Evolutionary conservation across 305 asterid species (phyloP).

Genomic region (Ilex paraguariensis): DNA sequence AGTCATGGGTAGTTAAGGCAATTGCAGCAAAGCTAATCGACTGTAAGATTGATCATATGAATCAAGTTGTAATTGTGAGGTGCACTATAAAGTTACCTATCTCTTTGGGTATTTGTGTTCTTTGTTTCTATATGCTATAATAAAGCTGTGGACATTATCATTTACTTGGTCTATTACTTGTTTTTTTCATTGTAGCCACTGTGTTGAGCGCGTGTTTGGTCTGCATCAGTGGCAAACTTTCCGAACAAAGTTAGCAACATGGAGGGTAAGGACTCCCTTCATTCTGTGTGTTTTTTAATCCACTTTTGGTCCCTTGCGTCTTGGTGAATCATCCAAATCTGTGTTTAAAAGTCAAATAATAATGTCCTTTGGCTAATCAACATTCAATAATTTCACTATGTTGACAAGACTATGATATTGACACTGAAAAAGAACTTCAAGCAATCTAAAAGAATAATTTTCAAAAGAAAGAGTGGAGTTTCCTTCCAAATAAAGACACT

Average conservation of each 20-base stretch:
- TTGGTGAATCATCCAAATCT: too few relatives aligned
- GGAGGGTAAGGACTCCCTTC: conserved; percentile 54
- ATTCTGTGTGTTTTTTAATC: neutral
- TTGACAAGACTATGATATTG: too few relatives aligned
- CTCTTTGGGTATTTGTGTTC: too few relatives aligned
- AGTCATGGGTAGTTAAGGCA: conserved; percentile 88
- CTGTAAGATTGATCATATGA: conserved; percentile 93
- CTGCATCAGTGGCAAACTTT: conserved; percentile 58
- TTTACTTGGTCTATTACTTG: neutral
- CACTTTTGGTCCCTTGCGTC: neutral
- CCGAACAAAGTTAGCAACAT: conserved; percentile 57
- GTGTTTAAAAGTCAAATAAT: too few relatives aligned
- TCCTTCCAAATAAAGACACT: too few relatives aligned
- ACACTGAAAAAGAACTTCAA: too few relatives aligned
- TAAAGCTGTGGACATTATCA: too few relatives aligned
- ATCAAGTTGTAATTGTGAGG: conserved; percentile 76
- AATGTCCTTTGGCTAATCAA: too few relatives aligned
- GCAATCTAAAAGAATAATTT: too few relatives aligned
- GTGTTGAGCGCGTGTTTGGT: conserved; percentile 70
- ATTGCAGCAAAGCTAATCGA: conserved; percentile 73
- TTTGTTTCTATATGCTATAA: too few relatives aligned
- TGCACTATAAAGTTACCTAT: conserved; percentile 11
- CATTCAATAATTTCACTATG: too few relatives aligned
- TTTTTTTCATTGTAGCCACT: conserved; percentile 36
- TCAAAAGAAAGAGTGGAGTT: too few relatives aligned